Evolutionary conservation across 1,139 yeast genomes (phyloP).

Genomic region (Candida sp.): DNA sequence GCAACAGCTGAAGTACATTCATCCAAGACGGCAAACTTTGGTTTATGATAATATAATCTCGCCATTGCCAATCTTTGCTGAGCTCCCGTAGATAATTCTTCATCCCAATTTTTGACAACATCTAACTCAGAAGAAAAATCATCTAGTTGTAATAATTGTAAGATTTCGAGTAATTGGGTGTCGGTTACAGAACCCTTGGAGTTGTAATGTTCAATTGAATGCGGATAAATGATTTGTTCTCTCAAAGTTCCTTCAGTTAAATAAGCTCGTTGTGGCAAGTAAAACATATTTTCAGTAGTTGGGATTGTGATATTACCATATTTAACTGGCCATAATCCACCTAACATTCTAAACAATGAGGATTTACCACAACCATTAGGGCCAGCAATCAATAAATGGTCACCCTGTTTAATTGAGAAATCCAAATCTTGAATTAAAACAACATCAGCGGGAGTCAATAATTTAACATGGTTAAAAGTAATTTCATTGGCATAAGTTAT

Average conservation of each 20-base stretch:
- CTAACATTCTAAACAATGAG: constrained; percentile 82
- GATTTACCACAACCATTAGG: constrained; percentile 97
- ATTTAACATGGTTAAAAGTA: constrained; percentile 68
- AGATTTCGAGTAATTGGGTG: constrained; percentile 57
- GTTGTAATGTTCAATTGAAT: constrained; percentile 57
- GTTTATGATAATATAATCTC: constrained; percentile 83
- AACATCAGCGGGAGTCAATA: constrained; percentile 84
- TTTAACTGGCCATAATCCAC: constrained; percentile 90
- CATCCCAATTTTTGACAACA: constrained; percentile 78
- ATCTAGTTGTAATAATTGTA: constrained; percentile 56
- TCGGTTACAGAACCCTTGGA: constrained; percentile 47
- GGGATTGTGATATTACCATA: constrained; percentile 67
- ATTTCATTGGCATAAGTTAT: constrained; percentile 54
- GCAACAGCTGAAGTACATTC: constrained; percentile 96
- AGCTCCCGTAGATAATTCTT: constrained; percentile 85
- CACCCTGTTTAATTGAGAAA: constrained; percentile 75
- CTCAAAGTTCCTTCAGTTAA: constrained; percentile 69
- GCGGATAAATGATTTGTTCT: constrained; percentile 90
- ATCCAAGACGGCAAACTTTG: constrained; percentile 90
- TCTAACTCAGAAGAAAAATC: constrained; percentile 54
- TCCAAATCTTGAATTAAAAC: constrained; percentile 63
- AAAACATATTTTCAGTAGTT: constrained; percentile 67
- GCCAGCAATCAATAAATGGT: constrained; percentile 86
- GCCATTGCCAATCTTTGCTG: constrained; percentile 96
- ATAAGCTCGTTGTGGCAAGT: constrained; percentile 91